Conservation (phyloP, 2,329 filamentous ascomycete genomes). For the Arachnopeziza araneosa region DNA sequence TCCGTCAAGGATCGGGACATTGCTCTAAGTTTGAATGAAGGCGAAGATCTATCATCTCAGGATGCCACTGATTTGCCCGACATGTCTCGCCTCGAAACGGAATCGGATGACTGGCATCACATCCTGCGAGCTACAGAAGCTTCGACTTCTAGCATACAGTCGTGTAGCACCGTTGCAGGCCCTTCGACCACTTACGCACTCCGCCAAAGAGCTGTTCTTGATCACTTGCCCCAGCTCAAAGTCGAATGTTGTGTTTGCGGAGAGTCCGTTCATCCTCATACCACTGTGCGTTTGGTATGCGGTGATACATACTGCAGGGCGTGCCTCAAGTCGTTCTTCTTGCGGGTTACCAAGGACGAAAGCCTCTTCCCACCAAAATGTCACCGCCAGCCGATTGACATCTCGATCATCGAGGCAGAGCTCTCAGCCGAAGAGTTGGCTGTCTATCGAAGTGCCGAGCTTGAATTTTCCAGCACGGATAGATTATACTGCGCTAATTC, state of each 20-base stretch:
- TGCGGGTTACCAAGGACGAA: constrained; percentile 21
- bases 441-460: not conserved
- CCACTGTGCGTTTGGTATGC: constrained; percentile 19
- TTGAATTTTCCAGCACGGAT: constrained; percentile 19
- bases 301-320: constrained; percentile 21
- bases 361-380: constrained; percentile 21
- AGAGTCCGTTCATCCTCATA: constrained; percentile 17
- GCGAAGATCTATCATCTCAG: constrained; percentile 10
- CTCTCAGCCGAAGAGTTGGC: constrained; percentile 6
- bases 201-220: constrained; percentile 9
- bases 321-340: constrained; percentile 22
- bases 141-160: constrained; percentile 14
- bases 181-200: too few species aligned
- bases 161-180: not conserved
- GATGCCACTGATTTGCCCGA: constrained; percentile 3
- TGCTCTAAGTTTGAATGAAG: constrained; percentile 8
- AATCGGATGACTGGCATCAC: constrained; percentile 15
- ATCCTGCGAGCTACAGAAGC: constrained; percentile 16
- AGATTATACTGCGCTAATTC: constrained; percentile 20
- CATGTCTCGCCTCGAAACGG: constrained; percentile 9
- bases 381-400: constrained; percentile 16
- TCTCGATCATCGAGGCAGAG: constrained; percentile 18
- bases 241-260: constrained; percentile 21
- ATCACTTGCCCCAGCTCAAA: constrained; percentile 20
- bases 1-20: constrained; percentile 11